Evolutionary conservation across 2,329 filamentous ascomycete genomes (phyloP), one percentile per base, ranked within the genome.

Genomic region (Mollisiaceae sp.): DNA sequence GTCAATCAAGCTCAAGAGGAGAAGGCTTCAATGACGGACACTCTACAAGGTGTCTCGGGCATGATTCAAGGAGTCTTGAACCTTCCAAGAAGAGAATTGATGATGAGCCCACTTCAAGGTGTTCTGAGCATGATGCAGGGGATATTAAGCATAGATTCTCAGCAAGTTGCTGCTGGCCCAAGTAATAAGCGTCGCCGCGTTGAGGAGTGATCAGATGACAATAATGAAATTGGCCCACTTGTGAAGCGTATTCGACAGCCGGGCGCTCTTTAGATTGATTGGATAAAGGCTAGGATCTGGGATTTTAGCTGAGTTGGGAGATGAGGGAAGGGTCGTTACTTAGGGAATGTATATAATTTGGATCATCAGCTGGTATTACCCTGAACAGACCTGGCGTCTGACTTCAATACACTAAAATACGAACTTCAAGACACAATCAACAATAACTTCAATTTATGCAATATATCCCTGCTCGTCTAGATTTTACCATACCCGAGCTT

Each of bases 51-150:
- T 2, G 14, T 54, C 9, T 58, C 63, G 8, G 41, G 20, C 27
- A 61, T 62, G 63, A 62, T 65, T 35, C 52, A 61, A 54, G 59
- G 58, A 4, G 58, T 62, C 2, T 27, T 65, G 22, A 43, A n/a
- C 27, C 20, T 61, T 27, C 22, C 24, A 14, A 57, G 27, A 1
- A 58, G 41, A 45, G 27, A 32, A 32, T 24, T 54, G 24, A 61
- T 58, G 50, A 18, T 54, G 11, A 32, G 15, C 4, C 39, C 54
- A 18, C 63, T 65, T 22, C 41, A 59, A 41, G 52, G 52, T 14
- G 43, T 59, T 15, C 32, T 61, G 18, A 43, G 58, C 6, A 65
- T 50, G 41, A 58, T 65, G 2, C 50, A 54, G 43, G 39, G 59
- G 18, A 43, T 54, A 20, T 43, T 59, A 2, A 65, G 22, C 20